A percentile compares a stretch with the other conserved stretches of the same genome.
Conservation (phyloP, 495 filamentous ascomycete species). For the Cairneyella variabilis region DNA sequence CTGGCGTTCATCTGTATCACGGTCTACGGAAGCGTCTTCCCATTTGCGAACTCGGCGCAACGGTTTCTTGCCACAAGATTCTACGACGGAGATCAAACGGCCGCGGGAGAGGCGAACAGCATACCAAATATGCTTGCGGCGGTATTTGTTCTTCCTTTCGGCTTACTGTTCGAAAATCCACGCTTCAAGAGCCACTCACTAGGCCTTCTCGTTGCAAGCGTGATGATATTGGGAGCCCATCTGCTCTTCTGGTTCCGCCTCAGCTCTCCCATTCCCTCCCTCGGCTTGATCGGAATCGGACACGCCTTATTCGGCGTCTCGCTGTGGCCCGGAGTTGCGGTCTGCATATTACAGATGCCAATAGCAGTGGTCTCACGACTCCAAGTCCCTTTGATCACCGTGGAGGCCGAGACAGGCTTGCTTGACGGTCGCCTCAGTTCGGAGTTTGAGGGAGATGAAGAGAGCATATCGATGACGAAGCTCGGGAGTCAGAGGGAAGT, state of each 20-base stretch:
- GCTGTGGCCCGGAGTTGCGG: not conserved
- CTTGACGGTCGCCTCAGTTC: not conserved
- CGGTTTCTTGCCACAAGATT: not conserved
- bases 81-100: not conserved
- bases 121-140: not conserved
- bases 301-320: not conserved
- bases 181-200: slow-evolving; percentile 1
- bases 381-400: not conserved
- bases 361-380: no score
- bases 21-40: not conserved
- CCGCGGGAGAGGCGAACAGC: slow-evolving; percentile 3
- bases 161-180: not conserved
- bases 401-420: not conserved
- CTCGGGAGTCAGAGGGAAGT: not conserved
- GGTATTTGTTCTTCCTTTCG: not conserved
- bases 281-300: not conserved
- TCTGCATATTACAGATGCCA: not conserved
- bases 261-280: not conserved
- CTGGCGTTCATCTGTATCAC: not conserved
- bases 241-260: not conserved
- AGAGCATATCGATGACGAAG: not conserved
- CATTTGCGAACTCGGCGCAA: slow-evolving; percentile 3
- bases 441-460: not conserved
- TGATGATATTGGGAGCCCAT: not conserved
- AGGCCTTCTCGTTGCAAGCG: not conserved